A percentile compares a stretch with the other conserved stretches of the same genome.
Evolutionary conservation across 176 grass and related monocot species (phyloP).

Genomic region (Carex myosuroides): DNA sequence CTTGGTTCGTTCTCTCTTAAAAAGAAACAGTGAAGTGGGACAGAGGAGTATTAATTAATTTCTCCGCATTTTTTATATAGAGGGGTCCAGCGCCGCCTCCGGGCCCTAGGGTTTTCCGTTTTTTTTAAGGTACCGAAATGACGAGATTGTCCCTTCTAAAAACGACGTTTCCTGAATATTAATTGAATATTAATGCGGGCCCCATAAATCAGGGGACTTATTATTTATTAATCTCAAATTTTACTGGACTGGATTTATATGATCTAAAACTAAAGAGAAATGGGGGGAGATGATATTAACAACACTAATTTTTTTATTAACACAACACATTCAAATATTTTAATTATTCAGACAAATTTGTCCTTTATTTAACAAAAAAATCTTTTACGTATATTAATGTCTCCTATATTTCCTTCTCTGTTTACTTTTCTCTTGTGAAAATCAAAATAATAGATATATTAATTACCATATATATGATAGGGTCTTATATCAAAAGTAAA

Average conservation of each 20-base stretch:
- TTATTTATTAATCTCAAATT: background rate
- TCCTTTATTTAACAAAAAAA: too few species aligned
- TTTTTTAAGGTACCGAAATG: background rate
- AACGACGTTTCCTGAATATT: background rate
- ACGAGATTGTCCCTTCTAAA: background rate
- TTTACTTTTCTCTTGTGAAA: too few species aligned
- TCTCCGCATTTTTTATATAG: background rate
- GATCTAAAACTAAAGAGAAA: background rate
- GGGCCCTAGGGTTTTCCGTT: background rate
- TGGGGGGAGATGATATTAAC: too few species aligned
- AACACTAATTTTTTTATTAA: too few species aligned
- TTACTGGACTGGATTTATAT: too few species aligned
- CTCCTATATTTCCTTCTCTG: too few species aligned
- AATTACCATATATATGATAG: too few species aligned
- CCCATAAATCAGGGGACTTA: background rate
- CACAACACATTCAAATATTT: too few species aligned
- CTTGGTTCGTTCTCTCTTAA: background rate
- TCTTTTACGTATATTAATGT: too few species aligned
- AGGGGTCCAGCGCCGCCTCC: background rate
- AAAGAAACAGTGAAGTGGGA: background rate
- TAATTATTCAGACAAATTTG: too few species aligned
- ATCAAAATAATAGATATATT: too few species aligned
- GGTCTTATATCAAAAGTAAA: too few species aligned
- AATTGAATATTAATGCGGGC: background rate
- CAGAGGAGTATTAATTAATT: background rate